Conservation (phyloP, 2,329 filamentous ascomycete species). For the Metarhizium robertsii region DNA sequence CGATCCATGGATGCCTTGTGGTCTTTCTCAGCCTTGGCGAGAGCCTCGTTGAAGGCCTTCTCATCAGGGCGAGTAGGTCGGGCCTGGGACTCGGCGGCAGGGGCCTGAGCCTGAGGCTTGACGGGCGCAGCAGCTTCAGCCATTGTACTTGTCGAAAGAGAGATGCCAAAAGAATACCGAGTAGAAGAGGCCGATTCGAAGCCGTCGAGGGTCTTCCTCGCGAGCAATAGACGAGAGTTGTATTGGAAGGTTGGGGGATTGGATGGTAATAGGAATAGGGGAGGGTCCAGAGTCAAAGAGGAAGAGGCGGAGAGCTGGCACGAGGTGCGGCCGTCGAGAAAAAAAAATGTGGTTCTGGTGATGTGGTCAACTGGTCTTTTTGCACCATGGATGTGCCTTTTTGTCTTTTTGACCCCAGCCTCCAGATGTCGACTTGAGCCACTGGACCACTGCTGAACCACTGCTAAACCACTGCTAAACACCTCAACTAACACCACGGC, state of each 20-base stretch:
- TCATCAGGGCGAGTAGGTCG: conserved; percentile 85
- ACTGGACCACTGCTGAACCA: no score
- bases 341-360: background rate
- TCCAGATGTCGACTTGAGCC: no score
- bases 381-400: background rate
- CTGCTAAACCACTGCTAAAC: no score
- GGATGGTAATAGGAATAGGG: background rate
- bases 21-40: conserved; percentile 79
- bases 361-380: background rate
- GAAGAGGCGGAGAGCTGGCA: background rate
- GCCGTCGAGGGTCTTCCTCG: conserved; percentile 7
- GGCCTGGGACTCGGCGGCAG: conserved; percentile 31
- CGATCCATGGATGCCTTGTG: conserved; percentile 65
- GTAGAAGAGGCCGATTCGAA: conserved; percentile 11
- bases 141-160: conserved; percentile 26
- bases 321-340: background rate
- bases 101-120: conserved; percentile 34
- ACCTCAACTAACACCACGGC: no score
- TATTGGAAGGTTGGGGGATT: background rate
- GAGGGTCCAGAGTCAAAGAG: background rate
- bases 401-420: no score
- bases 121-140: conserved; percentile 35
- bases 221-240: background rate
- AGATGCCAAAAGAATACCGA: conserved; percentile 4
- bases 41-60: conserved; percentile 67